A percentile compares a stretch with the other conserved stretches of the same genome.
These are phyloP conservation scores for Paraleonurus japonicus DNA, from an alignment of 257 asterid genomes.

Conservation along the genomic window DNA sequence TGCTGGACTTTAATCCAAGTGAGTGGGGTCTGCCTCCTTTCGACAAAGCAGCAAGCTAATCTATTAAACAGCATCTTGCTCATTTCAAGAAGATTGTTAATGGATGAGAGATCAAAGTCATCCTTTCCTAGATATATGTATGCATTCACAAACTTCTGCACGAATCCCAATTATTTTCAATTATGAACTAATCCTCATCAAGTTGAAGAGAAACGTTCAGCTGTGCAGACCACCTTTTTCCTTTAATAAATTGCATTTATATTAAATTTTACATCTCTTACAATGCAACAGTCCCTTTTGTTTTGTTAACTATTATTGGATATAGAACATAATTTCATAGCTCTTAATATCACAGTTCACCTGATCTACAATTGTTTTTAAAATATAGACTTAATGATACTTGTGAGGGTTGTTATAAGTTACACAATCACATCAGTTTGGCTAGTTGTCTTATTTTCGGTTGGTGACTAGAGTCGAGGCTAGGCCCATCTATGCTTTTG, in stretches of 20 bases:
- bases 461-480: background rate
- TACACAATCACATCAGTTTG: background rate
- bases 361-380: background rate
- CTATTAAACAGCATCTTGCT: background rate
- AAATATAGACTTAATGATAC: background rate
- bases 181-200: background rate
- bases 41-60: constrained; percentile 36
- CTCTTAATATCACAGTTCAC: background rate
- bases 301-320: background rate
- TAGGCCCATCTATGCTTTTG: background rate
- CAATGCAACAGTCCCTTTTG: background rate
- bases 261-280: background rate
- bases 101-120: constrained; percentile 12
- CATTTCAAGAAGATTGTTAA: constrained; percentile 1
- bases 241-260: background rate
- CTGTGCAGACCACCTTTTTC: background rate
- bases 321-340: background rate
- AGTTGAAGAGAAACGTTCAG: background rate
- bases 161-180: background rate
- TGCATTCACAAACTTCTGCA: constrained; percentile 4
- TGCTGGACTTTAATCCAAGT: constrained; percentile 69
- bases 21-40: constrained; percentile 87
- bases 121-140: background rate
- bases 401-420: background rate
- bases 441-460: background rate